Percentiles rank a stretch among this genome's conserved stretches.
These are phyloP conservation scores for Diaporthe caulivora DNA, from an alignment of 2,329 filamentous ascomycete genomes.

Conservation along the genomic window DNA sequence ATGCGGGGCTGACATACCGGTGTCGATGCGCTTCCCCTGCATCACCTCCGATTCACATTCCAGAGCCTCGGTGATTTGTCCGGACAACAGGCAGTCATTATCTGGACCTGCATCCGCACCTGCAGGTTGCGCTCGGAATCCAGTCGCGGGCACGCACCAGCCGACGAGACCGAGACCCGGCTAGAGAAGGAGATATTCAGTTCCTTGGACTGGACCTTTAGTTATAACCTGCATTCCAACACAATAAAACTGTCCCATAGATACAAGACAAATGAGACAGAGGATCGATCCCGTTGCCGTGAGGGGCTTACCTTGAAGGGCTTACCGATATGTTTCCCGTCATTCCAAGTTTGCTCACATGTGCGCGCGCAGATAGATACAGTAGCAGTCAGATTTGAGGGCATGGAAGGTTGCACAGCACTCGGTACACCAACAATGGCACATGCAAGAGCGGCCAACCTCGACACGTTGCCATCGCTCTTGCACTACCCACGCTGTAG, in stretches of 20 bases:
- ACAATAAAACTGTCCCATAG: background rate
- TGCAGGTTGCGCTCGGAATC: background rate
- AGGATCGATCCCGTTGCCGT: background rate
- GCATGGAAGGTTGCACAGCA: background rate
- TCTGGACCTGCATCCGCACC: conserved; percentile 8
- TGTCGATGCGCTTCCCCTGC: background rate
- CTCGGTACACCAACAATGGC: background rate
- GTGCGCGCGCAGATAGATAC: background rate
- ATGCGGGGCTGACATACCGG: background rate
- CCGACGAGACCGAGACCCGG: background rate
- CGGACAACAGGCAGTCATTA: conserved; percentile 18
- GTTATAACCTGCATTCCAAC: background rate
- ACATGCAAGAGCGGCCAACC: conserved; percentile 17
- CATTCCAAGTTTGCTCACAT: background rate
- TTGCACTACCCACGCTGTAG: background rate
- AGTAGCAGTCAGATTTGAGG: background rate
- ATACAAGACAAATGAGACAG: background rate
- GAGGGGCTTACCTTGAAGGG: background rate
- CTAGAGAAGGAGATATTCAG: background rate
- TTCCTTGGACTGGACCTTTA: background rate
- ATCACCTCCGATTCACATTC: background rate
- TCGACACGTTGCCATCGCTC: conserved; percentile 9
- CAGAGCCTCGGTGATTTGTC: background rate
- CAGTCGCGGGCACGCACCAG: background rate
- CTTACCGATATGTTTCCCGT: background rate